phyloP scores from a whole-genome alignment of 1,284 basidiomycete species.

The Gymnopus androsaceus region DNA sequence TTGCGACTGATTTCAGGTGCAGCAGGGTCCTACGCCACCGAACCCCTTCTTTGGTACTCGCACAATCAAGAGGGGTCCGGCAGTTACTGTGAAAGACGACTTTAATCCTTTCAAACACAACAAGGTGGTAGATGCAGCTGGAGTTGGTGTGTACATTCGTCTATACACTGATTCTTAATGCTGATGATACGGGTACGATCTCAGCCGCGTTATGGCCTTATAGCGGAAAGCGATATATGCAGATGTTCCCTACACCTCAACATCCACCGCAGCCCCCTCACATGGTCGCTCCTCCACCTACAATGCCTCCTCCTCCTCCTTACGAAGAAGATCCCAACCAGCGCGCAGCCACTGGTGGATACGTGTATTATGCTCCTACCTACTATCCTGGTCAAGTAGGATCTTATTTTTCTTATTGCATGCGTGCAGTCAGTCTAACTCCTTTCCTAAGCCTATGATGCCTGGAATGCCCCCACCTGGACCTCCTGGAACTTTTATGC shows the following conservation, averaged over 20 bases:
- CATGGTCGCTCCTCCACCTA: constrained; percentile 65
- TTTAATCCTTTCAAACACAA: constrained; percentile 92
- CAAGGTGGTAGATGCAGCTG: constrained; percentile 75
- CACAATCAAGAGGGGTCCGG: constrained; percentile 67
- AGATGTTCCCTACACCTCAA: constrained; percentile 68
- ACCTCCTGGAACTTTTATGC: constrained; percentile 75
- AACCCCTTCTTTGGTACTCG: constrained; percentile 90
- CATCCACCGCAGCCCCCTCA: constrained; percentile 65
- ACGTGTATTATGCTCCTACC: constrained; percentile 76
- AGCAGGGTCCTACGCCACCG: constrained; percentile 40
- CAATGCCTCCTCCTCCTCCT: constrained; percentile 65
- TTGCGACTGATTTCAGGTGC: constrained; percentile 1
- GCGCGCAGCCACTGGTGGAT: constrained; percentile 56
- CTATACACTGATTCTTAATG: not conserved
- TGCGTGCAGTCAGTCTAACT: not conserved
- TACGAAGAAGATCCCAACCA: constrained; percentile 73
- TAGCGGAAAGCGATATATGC: constrained; percentile 81
- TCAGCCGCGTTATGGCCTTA: constrained; percentile 84
- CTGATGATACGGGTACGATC: constrained; percentile 6
- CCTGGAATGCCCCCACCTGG: constrained; percentile 73
- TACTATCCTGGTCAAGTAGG: constrained; percentile 78
- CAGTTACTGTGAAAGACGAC: constrained; percentile 86
- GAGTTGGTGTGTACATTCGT: constrained; percentile 60
- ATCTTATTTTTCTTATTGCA: constrained; percentile 35
- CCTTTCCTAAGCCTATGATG: constrained; percentile 65